These are phyloP conservation scores for Phytophthora fragariaefolia DNA, from an alignment of 352 stramenopile species.

Conservation along the genomic window DNA sequence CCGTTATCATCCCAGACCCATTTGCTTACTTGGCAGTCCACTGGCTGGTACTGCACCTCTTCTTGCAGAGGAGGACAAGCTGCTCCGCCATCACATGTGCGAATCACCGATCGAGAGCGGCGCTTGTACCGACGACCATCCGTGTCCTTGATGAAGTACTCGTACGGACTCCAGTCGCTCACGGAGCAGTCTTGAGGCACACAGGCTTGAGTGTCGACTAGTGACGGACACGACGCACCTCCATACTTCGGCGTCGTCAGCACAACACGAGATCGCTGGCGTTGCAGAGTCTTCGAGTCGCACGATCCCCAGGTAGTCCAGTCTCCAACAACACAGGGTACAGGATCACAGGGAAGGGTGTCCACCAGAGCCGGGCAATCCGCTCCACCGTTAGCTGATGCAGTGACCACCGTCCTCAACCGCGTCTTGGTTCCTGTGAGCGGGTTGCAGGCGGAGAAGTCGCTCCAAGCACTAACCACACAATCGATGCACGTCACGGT, in stretches of 20 bases:
- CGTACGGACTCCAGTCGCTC: constrained; percentile 55
- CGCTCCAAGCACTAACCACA: constrained; percentile 46
- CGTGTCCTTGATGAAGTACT: constrained; percentile 46
- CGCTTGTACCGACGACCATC: constrained; percentile 55
- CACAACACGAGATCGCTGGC: constrained; percentile 43
- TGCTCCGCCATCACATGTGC: constrained; percentile 44
- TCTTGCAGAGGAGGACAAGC: constrained; percentile 56
- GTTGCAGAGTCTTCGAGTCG: constrained; percentile 39
- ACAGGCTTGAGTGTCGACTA: constrained; percentile 49
- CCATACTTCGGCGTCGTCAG: constrained; percentile 37
- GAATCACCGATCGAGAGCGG: constrained; percentile 43
- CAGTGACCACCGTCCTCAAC: constrained; percentile 39
- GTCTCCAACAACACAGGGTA: constrained; percentile 47
- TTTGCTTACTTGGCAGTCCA: constrained; percentile 61
- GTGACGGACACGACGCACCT: constrained; percentile 41
- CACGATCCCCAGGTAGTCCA: constrained; percentile 49
- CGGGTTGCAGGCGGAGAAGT: constrained; percentile 53
- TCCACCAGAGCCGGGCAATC: constrained; percentile 45
- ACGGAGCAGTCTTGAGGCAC: constrained; percentile 57
- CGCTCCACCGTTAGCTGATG: constrained; percentile 41
- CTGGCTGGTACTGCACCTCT: constrained; percentile 55
- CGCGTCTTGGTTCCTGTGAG: constrained; percentile 52
- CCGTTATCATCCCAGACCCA: constrained; percentile 62
- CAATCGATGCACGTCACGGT: constrained; percentile 49
- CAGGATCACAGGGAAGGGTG: constrained; percentile 33